Evolutionary conservation across 2,329 filamentous ascomycete genomes (phyloP).

Genomic region (Curvularia spicifera): DNA sequence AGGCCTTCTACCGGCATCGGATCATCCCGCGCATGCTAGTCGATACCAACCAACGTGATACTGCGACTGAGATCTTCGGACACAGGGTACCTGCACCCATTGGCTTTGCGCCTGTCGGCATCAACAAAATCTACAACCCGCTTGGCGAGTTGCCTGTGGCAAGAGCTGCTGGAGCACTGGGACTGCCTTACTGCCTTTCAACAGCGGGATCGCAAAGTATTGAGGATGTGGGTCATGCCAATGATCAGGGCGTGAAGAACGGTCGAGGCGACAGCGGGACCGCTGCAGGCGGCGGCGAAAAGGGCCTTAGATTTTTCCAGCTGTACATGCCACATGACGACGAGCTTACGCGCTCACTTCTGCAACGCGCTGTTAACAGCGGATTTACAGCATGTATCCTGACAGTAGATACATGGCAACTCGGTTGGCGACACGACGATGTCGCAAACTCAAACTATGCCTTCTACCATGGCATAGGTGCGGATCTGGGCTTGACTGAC

Average conservation of each 20-base stretch:
- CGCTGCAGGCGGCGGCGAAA: constrained; percentile 9
- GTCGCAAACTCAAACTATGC: constrained; percentile 64
- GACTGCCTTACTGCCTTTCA: constrained; percentile 65
- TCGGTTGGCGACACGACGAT: constrained; percentile 67
- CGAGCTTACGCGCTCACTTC: constrained; percentile 62
- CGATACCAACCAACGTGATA: constrained; percentile 65
- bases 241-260: constrained; percentile 50
- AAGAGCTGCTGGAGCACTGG: constrained; percentile 64
- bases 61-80: constrained; percentile 64
- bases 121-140: constrained; percentile 70
- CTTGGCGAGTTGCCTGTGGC: constrained; percentile 65
- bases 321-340: constrained; percentile 70
- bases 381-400: constrained; percentile 66
- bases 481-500: constrained; percentile 64
- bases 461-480: constrained; percentile 67
- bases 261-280: constrained; percentile 7
- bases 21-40: constrained; percentile 68
- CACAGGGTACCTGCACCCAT: constrained; percentile 66
- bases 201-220: constrained; percentile 64
- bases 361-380: constrained; percentile 60
- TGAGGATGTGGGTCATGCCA: constrained; percentile 64
- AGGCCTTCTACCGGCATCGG: constrained; percentile 69
- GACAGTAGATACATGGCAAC: constrained; percentile 69
- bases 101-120: constrained; percentile 69
- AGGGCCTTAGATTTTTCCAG: constrained; percentile 63